Conservation (phyloP, 2,329 filamentous ascomycete species). For the Pseudocercospora pini-densiflorae region DNA sequence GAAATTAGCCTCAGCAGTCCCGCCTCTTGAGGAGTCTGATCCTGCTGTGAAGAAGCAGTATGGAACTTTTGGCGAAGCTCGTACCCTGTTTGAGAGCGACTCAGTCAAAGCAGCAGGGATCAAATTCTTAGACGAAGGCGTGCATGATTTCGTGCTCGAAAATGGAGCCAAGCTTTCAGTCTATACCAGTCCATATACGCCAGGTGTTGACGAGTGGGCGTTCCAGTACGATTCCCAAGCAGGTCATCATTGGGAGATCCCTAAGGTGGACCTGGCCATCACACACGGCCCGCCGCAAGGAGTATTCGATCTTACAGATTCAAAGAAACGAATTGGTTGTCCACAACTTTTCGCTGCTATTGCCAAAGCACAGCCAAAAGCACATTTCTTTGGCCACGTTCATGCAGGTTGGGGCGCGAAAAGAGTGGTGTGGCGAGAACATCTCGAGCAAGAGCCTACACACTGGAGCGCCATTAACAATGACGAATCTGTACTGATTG, state of each 20-base stretch:
- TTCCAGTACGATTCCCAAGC: slow-evolving; percentile 57
- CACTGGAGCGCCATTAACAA: slow-evolving; percentile 56
- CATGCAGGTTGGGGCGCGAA: slow-evolving; percentile 59
- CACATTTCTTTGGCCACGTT: slow-evolving; percentile 69
- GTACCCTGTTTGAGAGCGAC: slow-evolving; percentile 24
- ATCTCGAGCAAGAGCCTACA: slow-evolving; percentile 29
- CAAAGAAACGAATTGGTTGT: slow-evolving; percentile 56
- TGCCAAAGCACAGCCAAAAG: slow-evolving; percentile 53
- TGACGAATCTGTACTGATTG: slow-evolving; percentile 44
- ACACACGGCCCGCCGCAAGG: slow-evolving; percentile 64
- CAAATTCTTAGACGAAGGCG: slow-evolving; percentile 61
- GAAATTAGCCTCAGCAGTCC: slow-evolving; percentile 2
- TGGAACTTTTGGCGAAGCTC: slow-evolving; percentile 24
- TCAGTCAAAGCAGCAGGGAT: slow-evolving; percentile 53
- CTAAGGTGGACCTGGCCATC: slow-evolving; percentile 60
- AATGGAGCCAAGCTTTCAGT: slow-evolving; percentile 57
- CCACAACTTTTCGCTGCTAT: slow-evolving; percentile 58
- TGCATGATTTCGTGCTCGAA: slow-evolving; percentile 50
- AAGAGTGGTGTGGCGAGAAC: slow-evolving; percentile 45
- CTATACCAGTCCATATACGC: slow-evolving; percentile 60
- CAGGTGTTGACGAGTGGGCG: slow-evolving; percentile 55
- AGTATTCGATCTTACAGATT: slow-evolving; percentile 52
- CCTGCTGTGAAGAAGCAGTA: slow-evolving; percentile 12
- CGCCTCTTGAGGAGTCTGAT: not conserved
- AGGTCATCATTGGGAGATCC: slow-evolving; percentile 46